Evolutionary conservation across 2,329 filamentous ascomycete species (phyloP).

Genomic region (Colletotrichum sp.): DNA sequence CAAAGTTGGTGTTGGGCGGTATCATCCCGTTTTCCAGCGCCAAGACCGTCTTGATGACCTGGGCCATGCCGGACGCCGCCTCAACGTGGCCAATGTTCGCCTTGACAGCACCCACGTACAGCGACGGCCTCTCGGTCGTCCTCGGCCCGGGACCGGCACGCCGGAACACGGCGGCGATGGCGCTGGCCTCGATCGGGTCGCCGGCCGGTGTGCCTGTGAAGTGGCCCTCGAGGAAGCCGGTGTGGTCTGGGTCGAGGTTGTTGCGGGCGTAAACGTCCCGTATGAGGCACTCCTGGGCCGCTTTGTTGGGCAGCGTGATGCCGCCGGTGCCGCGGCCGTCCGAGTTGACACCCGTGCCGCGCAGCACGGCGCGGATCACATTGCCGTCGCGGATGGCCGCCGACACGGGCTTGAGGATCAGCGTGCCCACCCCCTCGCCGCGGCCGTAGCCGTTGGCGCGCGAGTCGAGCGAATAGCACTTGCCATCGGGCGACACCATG

Average conservation of each 20-base stretch:
- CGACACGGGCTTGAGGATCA: constrained; percentile 47
- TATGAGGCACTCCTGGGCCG: constrained; percentile 10
- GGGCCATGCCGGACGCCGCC: background rate
- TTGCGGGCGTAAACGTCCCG: background rate
- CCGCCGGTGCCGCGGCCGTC: constrained; percentile 43
- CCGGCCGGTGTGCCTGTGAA: constrained; percentile 53
- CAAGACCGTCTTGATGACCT: background rate
- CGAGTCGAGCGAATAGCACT: constrained; percentile 1
- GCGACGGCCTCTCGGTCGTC: background rate
- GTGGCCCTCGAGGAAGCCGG: constrained; percentile 6
- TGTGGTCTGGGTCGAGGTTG: background rate
- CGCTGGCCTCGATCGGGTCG: constrained; percentile 57
- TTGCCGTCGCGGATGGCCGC: constrained; percentile 48
- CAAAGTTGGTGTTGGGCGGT: background rate
- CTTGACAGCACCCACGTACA: constrained; percentile 28
- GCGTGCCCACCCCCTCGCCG: constrained; percentile 21
- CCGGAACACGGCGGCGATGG: constrained; percentile 48
- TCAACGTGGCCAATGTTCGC: constrained; percentile 25
- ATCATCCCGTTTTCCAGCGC: background rate
- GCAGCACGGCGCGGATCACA: constrained; percentile 38
- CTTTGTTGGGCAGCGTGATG: constrained; percentile 40
- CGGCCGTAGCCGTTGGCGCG: constrained; percentile 5
- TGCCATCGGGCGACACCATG: background rate
- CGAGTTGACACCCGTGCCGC: constrained; percentile 35
- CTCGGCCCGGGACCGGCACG: constrained; percentile 30